Conservation (phyloP, 2,329 filamentous ascomycete species). For the Dryadomyces quercus-mongolicae region DNA sequence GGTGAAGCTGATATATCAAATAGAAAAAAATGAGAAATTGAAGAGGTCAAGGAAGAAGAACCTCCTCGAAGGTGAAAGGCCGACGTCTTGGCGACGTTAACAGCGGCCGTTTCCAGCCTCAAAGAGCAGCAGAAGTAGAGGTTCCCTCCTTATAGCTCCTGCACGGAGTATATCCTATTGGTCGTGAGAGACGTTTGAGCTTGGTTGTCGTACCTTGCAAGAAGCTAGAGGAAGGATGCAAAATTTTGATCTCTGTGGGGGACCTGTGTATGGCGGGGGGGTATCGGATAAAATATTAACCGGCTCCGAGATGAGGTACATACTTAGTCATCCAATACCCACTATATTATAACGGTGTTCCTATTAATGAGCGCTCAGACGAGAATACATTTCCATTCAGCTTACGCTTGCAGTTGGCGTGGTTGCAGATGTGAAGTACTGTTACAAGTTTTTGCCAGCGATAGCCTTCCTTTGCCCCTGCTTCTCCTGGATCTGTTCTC, state of each 20-base stretch:
- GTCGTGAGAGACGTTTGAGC: neutral
- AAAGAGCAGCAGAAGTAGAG: neutral
- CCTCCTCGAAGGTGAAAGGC: constrained; percentile 21
- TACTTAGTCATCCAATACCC: neutral
- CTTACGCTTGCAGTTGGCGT: neutral
- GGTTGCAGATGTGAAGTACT: neutral
- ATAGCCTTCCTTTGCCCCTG: neutral
- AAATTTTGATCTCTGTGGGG: constrained; percentile 1
- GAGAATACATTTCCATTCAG: neutral
- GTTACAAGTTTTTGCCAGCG: neutral
- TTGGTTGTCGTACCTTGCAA: neutral
- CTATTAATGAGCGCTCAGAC: neutral
- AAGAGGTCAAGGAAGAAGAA: neutral
- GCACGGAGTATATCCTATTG: neutral
- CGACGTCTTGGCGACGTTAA: constrained; percentile 24
- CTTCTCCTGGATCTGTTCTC: neutral
- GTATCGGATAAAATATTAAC: neutral
- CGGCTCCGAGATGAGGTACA: neutral
- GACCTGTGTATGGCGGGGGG: neutral
- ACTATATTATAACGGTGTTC: neutral
- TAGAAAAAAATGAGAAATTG: constrained; percentile 31
- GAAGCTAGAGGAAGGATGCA: neutral
- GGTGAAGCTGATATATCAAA: constrained; percentile 25
- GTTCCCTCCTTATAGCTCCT: neutral
- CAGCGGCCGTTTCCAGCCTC: constrained; percentile 9